These are phyloP conservation scores for Aspergillus leporis DNA, from an alignment of 495 filamentous ascomycete genomes.

Conservation along the genomic window DNA sequence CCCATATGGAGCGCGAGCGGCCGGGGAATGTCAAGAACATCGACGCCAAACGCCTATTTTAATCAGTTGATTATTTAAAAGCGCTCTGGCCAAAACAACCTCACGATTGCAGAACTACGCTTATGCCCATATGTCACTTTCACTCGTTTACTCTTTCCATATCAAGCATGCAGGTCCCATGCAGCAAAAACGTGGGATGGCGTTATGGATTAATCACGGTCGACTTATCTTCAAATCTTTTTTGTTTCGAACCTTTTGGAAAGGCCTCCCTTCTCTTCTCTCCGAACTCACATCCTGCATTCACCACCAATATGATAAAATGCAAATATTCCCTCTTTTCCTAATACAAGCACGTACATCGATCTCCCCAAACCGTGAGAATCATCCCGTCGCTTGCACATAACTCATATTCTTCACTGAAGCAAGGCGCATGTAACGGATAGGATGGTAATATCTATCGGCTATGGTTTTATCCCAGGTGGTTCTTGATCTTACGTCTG, in stretches of 20 bases:
- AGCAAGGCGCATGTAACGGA: background rate
- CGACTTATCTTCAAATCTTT: background rate
- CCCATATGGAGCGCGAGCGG: slow-evolving; percentile 50
- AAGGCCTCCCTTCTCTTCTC: background rate
- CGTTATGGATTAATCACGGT: slow-evolving; percentile 5
- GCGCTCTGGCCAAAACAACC: background rate
- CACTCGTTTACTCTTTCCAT: background rate
- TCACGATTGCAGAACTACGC: background rate
- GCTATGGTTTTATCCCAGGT: background rate
- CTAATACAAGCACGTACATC: background rate
- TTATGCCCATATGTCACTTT: slow-evolving; percentile 3
- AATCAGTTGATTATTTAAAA: slow-evolving; percentile 8
- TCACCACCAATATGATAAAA: background rate
- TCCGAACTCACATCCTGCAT: background rate
- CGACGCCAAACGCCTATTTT: slow-evolving; percentile 42
- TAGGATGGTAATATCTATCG: slow-evolving; percentile 6
- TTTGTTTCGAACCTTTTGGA: background rate
- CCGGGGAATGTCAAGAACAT: slow-evolving; percentile 42
- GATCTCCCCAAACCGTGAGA: background rate
- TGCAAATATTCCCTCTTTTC: background rate
- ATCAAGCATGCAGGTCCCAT: slow-evolving; percentile 4
- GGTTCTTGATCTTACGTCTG: background rate
- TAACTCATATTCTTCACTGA: background rate
- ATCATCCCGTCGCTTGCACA: background rate
- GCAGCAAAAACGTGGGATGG: background rate